A percentile compares a stretch with the other conserved stretches of the same genome.
phyloP scores from a whole-genome alignment of 148 eudicot species.

The Amaranthus palmeri region DNA sequence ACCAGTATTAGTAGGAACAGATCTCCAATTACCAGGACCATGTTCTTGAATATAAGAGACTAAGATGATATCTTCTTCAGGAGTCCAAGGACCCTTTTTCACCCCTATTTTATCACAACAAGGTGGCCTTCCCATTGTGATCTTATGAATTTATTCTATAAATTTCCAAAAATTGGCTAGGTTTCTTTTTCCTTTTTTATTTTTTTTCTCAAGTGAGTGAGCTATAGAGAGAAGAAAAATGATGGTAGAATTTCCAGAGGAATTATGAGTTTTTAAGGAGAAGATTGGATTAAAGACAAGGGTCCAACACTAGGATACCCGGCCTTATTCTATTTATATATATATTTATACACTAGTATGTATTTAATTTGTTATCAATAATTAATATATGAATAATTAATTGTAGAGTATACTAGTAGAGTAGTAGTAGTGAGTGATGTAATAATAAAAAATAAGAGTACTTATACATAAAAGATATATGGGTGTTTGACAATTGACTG shows the following conservation, averaged over 20 bases:
- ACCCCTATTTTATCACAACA: conserved; percentile 79
- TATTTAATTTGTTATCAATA: neutral
- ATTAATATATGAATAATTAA: too few relatives aligned
- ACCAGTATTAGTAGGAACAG: conserved; percentile 89
- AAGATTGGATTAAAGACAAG: conserved; percentile 1
- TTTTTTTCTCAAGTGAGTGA: too few relatives aligned
- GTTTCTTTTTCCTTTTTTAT: neutral
- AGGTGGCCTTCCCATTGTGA: conserved; percentile 75
- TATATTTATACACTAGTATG: neutral
- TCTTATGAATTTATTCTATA: conserved; percentile 4
- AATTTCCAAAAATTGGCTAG: neutral
- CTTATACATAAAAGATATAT: too few relatives aligned
- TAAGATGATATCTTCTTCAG: conserved; percentile 77
- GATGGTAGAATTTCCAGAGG: neutral
- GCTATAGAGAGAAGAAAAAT: neutral
- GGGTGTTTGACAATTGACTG: too few relatives aligned
- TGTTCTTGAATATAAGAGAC: conserved; percentile 88
- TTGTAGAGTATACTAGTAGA: too few relatives aligned
- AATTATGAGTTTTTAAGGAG: neutral
- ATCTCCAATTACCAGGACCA: conserved; percentile 91
- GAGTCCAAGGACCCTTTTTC: conserved; percentile 97
- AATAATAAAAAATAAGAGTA: too few relatives aligned
- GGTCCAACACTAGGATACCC: conserved; percentile 21
- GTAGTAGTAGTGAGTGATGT: too few relatives aligned
- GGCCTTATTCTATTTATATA: too few relatives aligned